Percentiles rank a stretch among this genome's conserved stretches.
Evolutionary conservation across 768 basidiomycete species (phyloP).

Genomic region (Cytidiella melzeri): DNA sequence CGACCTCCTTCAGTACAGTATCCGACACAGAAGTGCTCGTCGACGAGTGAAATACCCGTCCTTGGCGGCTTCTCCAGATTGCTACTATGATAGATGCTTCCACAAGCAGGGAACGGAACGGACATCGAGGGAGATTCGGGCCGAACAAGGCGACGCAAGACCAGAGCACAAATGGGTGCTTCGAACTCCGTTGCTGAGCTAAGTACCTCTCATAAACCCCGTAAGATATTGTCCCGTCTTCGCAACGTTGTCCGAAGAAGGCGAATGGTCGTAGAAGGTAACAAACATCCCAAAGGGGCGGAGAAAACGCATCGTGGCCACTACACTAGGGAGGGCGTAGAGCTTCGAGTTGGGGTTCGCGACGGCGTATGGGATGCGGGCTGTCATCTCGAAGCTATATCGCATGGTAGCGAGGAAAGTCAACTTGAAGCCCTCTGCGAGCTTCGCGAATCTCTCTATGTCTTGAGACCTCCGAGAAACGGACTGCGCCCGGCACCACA

Average conservation of each 20-base stretch:
- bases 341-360: slow-evolving; percentile 17
- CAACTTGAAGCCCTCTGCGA: slow-evolving; percentile 34
- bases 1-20: too few relatives aligned
- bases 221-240: slow-evolving; percentile 4
- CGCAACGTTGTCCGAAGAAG: too few relatives aligned
- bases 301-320: slow-evolving; percentile 18
- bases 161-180: neutral
- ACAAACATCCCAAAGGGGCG: too few relatives aligned
- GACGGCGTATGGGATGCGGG: slow-evolving; percentile 19
- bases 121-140: slow-evolving; percentile 35
- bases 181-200: too few relatives aligned
- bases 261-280: slow-evolving; percentile 19
- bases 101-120: slow-evolving; percentile 41
- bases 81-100: slow-evolving; percentile 41
- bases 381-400: slow-evolving; percentile 17
- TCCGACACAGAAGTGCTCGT: slow-evolving; percentile 18
- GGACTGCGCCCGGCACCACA: slow-evolving; percentile 35
- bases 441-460: slow-evolving; percentile 31
- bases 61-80: slow-evolving; percentile 37
- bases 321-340: slow-evolving; percentile 19
- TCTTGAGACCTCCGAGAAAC: slow-evolving; percentile 30
- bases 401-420: slow-evolving; percentile 26
- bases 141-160: slow-evolving; percentile 6
- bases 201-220: too few relatives aligned
- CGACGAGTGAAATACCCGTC: slow-evolving; percentile 26